These are phyloP conservation scores for Hippophae gyantsensis DNA, from an alignment of 306 rosid species.

Conservation along the genomic window DNA sequence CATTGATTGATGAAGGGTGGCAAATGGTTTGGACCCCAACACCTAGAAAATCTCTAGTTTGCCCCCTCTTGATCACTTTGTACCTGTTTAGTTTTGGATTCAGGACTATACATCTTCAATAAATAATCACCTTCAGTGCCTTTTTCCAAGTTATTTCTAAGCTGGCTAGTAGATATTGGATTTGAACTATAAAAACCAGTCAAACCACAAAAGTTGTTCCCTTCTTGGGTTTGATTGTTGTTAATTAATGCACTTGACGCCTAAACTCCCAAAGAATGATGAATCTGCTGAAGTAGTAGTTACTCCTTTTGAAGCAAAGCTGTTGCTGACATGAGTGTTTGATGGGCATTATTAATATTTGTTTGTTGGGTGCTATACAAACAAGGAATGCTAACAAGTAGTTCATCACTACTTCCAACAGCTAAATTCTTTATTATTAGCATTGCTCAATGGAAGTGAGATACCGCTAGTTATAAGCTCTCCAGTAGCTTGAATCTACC, in stretches of 20 bases:
- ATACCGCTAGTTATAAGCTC: slow-evolving; percentile 23
- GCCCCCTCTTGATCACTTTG: slow-evolving; percentile 45
- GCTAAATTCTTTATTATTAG: slow-evolving; percentile 20
- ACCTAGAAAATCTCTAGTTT: slow-evolving; percentile 85
- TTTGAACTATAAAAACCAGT: slow-evolving; percentile 29
- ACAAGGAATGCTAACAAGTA: slow-evolving; percentile 27
- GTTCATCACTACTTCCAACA: neutral
- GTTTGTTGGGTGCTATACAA: slow-evolving; percentile 48
- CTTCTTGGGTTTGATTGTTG: slow-evolving; percentile 29
- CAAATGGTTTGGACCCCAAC: slow-evolving; percentile 71
- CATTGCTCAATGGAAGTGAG: slow-evolving; percentile 31
- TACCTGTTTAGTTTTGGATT: slow-evolving; percentile 50
- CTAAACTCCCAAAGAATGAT: slow-evolving; percentile 48
- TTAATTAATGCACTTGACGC: slow-evolving; percentile 37
- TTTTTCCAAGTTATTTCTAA: slow-evolving; percentile 23
- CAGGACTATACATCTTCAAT: slow-evolving; percentile 36
- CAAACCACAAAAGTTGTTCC: slow-evolving; percentile 31
- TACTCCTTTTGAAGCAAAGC: slow-evolving; percentile 73
- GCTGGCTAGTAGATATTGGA: slow-evolving; percentile 20
- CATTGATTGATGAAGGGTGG: slow-evolving; percentile 58
- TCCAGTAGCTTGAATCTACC: slow-evolving; percentile 11
- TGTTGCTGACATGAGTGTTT: slow-evolving; percentile 75
- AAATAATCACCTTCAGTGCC: slow-evolving; percentile 24
- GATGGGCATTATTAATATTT: slow-evolving; percentile 15
- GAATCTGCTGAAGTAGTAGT: slow-evolving; percentile 43